These are phyloP conservation scores for Calamus simplicifolius DNA, from an alignment of 176 grass and related monocot species.

Conservation along the genomic window DNA sequence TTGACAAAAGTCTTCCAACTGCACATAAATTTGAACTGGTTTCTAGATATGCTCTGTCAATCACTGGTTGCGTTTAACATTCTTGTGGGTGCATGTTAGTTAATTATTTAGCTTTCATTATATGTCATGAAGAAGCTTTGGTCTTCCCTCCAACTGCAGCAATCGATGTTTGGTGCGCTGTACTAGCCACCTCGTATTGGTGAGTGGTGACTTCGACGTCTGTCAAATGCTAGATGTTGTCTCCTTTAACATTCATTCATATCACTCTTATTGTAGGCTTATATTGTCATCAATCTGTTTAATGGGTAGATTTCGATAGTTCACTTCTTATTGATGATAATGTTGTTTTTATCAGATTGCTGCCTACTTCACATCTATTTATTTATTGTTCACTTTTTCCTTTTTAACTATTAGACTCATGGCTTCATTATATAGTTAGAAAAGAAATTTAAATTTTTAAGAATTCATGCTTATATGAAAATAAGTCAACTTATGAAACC, in stretches of 20 bases:
- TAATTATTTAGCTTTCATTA: conserved; percentile 20
- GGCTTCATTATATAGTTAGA: too few relatives aligned
- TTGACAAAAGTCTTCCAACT: conserved; percentile 6
- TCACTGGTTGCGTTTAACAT: conserved; percentile 19
- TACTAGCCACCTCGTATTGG: conserved; percentile 22
- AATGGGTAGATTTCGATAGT: too few relatives aligned
- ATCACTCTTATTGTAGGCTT: neutral
- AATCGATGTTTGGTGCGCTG: conserved; percentile 18
- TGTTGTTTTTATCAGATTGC: too few relatives aligned
- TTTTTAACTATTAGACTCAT: too few relatives aligned
- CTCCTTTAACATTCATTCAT: conserved; percentile 7
- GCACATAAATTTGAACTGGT: too few relatives aligned
- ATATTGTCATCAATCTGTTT: conserved; percentile 1
- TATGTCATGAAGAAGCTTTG: conserved; percentile 24
- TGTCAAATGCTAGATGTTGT: conserved; percentile 26
- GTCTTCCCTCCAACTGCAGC: conserved; percentile 23
- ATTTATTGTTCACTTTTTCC: too few relatives aligned
- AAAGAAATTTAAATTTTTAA: too few relatives aligned
- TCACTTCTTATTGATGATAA: too few relatives aligned
- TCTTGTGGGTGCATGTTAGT: conserved; percentile 26
- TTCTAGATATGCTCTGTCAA: too few relatives aligned
- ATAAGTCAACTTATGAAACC: too few relatives aligned
- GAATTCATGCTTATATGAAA: too few relatives aligned
- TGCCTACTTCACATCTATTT: too few relatives aligned
- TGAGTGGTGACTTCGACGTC: conserved; percentile 29